Base-by-base conservation (phyloP, 176 grass and related monocot genomes). In the Cenchrus fungigraminus region DNA sequence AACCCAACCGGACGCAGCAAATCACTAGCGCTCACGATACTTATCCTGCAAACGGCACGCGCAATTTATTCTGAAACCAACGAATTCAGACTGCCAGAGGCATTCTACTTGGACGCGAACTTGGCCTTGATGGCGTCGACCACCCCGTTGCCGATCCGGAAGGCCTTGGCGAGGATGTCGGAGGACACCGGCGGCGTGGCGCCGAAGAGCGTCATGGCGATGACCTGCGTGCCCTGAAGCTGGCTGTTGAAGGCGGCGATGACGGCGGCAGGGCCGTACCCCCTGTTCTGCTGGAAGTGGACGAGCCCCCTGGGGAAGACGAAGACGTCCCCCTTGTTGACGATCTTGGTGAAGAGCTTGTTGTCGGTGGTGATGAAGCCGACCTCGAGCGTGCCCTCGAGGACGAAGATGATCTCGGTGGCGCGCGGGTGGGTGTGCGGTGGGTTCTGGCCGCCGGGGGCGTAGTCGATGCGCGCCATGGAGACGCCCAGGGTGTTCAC, bases 371-470 rank as follows among this genome's bases (percentile, higher is more conserved):
- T 94, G 90, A 97, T 83, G 86, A 97, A 97, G 0, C 95, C 95
- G 4, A 94, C 95, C 84, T 97, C 88, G 16, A 97, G 85, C 57
- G 56, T 72, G 60, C 88, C 95, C 14, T 94, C 44, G 51, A 89
- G 82, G 45, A 97, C 92, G 64, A 97, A 94, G 66, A 97, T 56
- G 13, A 97, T 90, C 89, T 97, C 91, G 0, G 94, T 94, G 74
- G 87, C 94, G 10, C 94, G 91, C 15, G 94, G 94, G 87, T 94
- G 94, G 10, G 91, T 92, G 89, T 97, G 94, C 10, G 94, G 94
- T 1, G 91, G 91, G 85, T 92, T 97, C 74, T 87, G 79, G 0
- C 94, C 94, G 0, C 88, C 83, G 0, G 79, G 77, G 0, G 95
- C 92, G 51, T 89, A 97, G 90, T 97, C 92, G 44, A 94, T 88